Base-by-base conservation (phyloP, 148 eudicot genomes). In the Chenopodium album region DNA sequence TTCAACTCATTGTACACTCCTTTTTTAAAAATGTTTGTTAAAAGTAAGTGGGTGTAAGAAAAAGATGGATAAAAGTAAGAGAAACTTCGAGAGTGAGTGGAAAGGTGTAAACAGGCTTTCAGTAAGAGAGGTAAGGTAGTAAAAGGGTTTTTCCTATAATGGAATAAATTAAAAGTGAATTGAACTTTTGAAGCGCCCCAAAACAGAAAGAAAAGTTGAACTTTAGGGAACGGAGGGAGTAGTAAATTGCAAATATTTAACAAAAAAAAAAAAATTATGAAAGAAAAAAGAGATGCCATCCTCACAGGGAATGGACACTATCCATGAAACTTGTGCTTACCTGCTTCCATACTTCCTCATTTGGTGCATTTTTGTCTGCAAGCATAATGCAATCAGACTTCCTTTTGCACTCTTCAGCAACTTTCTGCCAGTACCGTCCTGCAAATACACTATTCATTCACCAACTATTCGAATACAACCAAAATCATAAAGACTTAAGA, bases 311-410 rank as follows among this genome's bases (percentile, higher is more conserved):
- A 41, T 6, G 62, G 29, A 54, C 75, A 48, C 28, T 19, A 75
- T 67, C 26, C 29, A 70, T 37, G 23, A 22, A 34, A 28, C 48
- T 46, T 26, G 74, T 52, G 60, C 75, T 73, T 79, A 95, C 98
- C 97, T 91, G 94, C 76, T 75, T 87, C 98, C 99, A 95, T 56
- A 95, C 99, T 82, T 95, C 99, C 89, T 92, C 99, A 87, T 93
- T 95, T 72, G 99, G 99, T 80, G 99, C 98, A 86, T 93, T 95
- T 87, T 95, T 95, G 94, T 95, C 99, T 70, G 99, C 99, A 84
- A 95, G 94, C 88, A 93, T 79, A 75, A 95, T 89, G 50, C 94
- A 90, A 82, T 87, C 88, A 73, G 94, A 91, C 76, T 91, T 93
- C 77, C 84, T 92, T 80, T 80, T 83, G 75, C 89, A 85, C 62